phyloP scores from a whole-genome alignment of 805 yeast species.

The Dipodascopsis uninucleata region DNA sequence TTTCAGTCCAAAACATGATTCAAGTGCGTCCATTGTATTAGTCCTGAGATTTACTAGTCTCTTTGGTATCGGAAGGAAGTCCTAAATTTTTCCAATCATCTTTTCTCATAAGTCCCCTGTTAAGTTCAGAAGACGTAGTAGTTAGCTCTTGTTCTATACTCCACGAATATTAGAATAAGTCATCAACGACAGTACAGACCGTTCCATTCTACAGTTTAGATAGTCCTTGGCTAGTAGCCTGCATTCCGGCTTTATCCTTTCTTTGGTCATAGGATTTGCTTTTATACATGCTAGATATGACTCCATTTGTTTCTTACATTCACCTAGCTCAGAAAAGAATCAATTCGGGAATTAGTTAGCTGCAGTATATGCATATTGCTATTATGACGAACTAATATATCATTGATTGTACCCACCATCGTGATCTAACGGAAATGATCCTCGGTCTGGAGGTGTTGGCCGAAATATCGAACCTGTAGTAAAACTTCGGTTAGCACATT shows the following conservation, averaged over 20 bases:
- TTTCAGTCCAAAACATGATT: too few species aligned
- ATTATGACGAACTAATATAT: too few species aligned
- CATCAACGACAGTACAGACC: constrained; percentile 39
- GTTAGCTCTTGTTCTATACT: neutral
- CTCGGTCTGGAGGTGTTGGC: constrained; percentile 94
- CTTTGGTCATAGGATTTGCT: constrained; percentile 56
- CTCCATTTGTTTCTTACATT: constrained; percentile 72
- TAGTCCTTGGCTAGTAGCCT: constrained; percentile 77
- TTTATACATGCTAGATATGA: constrained; percentile 76
- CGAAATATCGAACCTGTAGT: constrained; percentile 14
- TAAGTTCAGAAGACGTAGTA: constrained; percentile 1
- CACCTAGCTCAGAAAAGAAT: constrained; percentile 45
- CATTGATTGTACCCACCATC: too few species aligned
- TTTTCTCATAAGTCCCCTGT: constrained; percentile 49
- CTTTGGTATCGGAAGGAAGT: constrained; percentile 49
- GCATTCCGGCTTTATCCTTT: constrained; percentile 85
- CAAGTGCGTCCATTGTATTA: too few species aligned
- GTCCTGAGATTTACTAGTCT: constrained; percentile 5
- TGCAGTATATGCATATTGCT: too few species aligned
- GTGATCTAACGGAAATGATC: constrained; percentile 94
- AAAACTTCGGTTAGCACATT: neutral
- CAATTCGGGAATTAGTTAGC: neutral
- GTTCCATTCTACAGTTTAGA: constrained; percentile 83
- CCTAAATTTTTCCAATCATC: constrained; percentile 63
- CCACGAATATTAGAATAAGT: neutral